Base-by-base conservation (phyloP, 2,329 filamentous ascomycete species). In the Penicillium janthinellum region DNA sequence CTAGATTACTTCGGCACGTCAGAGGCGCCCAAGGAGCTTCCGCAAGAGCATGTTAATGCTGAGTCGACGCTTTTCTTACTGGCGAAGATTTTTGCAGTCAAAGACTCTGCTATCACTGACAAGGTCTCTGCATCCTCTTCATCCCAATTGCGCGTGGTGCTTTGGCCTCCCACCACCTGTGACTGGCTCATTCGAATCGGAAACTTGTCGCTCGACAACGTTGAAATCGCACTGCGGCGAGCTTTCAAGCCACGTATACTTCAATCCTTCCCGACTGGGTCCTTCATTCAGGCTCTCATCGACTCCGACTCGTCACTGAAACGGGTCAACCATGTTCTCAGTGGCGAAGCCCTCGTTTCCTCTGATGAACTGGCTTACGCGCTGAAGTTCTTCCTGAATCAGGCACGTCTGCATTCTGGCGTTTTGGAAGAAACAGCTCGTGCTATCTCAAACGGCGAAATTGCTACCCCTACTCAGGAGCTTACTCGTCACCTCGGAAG, bases 181-280 rank as follows among this genome's bases (percentile, higher is more conserved):
- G 61, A 74, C 35, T 81, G 78, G 78, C 72, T 82, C 12, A 71
- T 78, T 48, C 64, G 71, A 12, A 58, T 73, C 7, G 76, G 78
- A 17, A 71, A 78, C 31, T 58, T 82, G 4, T 77, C 71, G 15
- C 57, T 68, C 7, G 72, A 72, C 51, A 77, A 76, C n/a, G 70
- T 81, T 34, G 73, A 78, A 45, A 71, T 71, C 53, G 77, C 77
- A 14, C 66, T 79, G 35, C 72, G 75, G 34, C 73, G 70, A 10
- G 63, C 72, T 28, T 67, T 65, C 57, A 73, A 71, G 53, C 71
- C 71, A n/a, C 68, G 68, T 38, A 70, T 76, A 47, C 64, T 77
- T n/a, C 74, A 74, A 8, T 63, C 69, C 4, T 66, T 82, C 37
- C 73, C 76, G 14, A 69, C 67, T 20, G 76, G 76, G 8, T 72